Percentiles rank a stretch among this genome's conserved stretches.
phyloP scores from a whole-genome alignment of 306 rosid genomes.

The Prunus campanulata region DNA sequence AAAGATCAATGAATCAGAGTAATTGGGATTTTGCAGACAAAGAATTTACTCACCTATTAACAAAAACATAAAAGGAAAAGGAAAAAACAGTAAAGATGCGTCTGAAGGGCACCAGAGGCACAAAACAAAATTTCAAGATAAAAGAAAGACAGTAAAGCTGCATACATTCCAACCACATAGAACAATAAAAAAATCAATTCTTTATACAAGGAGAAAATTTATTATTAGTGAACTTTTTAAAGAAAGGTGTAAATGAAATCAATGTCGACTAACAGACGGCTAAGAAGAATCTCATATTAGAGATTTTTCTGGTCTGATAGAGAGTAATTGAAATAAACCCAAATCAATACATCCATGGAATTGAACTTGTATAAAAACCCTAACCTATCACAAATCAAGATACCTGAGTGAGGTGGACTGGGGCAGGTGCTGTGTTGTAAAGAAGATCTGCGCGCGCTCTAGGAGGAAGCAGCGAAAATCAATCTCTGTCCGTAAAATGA shows the following conservation, averaged over 20 bases:
- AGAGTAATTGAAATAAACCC: background rate
- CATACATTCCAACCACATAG: background rate
- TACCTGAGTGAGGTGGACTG: background rate
- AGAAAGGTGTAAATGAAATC: background rate
- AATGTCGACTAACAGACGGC: background rate
- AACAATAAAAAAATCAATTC: background rate
- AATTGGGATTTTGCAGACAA: slow-evolving; percentile 6
- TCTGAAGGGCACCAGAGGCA: background rate
- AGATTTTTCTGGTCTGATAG: background rate
- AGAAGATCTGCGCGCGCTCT: background rate
- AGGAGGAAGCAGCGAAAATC: background rate
- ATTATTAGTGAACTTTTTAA: background rate
- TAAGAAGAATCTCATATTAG: background rate
- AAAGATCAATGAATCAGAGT: slow-evolving; percentile 14
- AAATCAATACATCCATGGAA: background rate
- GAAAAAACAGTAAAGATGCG: background rate
- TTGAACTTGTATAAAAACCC: background rate
- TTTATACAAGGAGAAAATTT: no score
- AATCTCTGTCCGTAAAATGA: background rate
- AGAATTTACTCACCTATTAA: slow-evolving; percentile 36
- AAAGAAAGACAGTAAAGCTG: no score
- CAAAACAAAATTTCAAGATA: no score
- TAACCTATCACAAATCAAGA: background rate
- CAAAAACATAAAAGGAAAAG: background rate
- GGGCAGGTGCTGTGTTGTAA: background rate